Evolutionary conservation across 352 stramenopile genomes (phyloP).

Genomic region (Globisporangium yorkense): DNA sequence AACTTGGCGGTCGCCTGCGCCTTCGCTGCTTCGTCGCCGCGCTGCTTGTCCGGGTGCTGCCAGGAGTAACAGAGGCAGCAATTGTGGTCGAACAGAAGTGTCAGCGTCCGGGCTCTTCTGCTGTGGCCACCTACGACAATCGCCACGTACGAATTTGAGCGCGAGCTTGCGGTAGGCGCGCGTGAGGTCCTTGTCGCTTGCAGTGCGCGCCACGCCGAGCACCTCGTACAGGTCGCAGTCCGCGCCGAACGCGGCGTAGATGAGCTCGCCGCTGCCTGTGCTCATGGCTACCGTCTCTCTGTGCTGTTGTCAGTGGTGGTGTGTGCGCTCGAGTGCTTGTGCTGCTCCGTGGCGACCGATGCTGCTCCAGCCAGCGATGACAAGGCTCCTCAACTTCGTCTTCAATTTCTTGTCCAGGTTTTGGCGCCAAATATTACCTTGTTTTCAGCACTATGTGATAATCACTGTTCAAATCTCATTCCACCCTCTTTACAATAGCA

Average conservation of each 20-base stretch:
- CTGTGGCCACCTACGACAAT: neutral
- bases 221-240: slow-evolving; percentile 78
- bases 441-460: neutral
- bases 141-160: slow-evolving; percentile 51
- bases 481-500: neutral
- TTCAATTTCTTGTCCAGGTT: neutral
- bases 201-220: slow-evolving; percentile 44
- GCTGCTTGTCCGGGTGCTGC: slow-evolving; percentile 90
- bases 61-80: neutral
- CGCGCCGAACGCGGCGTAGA: slow-evolving; percentile 52
- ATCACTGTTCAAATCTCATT: neutral
- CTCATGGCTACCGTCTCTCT: slow-evolving; percentile 8
- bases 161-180: slow-evolving; percentile 61
- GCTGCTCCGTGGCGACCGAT: neutral
- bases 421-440: neutral
- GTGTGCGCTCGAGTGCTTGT: neutral
- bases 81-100: slow-evolving; percentile 5
- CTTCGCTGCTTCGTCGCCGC: slow-evolving; percentile 49
- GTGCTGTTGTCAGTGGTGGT: neutral
- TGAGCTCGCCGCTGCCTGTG: slow-evolving; percentile 28
- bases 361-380: neutral
- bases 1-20: slow-evolving; percentile 72
- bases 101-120: neutral
- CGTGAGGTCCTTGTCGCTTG: slow-evolving; percentile 69
- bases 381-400: neutral